Evolutionary conservation across 2,329 filamentous ascomycete species (phyloP).

Genomic region (Aspergillus phoenicis): DNA sequence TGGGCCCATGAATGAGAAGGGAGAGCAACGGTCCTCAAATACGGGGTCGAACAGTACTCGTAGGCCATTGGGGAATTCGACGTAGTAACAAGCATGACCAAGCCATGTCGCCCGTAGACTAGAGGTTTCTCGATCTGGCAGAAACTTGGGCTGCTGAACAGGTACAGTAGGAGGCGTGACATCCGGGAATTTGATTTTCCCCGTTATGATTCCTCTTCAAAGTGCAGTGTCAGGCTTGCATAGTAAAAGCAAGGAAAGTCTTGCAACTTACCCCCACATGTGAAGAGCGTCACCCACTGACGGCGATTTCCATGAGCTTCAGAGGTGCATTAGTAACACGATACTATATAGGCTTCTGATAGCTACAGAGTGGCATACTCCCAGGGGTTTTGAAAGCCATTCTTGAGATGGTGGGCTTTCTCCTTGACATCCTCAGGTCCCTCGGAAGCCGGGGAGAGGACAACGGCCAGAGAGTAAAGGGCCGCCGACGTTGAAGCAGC

Average conservation of each 20-base stretch:
- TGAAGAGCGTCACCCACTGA: conserved; percentile 1
- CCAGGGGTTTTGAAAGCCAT: conserved; percentile 50
- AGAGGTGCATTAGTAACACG: neutral
- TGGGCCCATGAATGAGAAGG: conserved; percentile 69
- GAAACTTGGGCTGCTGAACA: conserved; percentile 68
- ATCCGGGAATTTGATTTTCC: conserved; percentile 59
- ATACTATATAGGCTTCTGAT: neutral
- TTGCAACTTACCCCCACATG: conserved; percentile 22
- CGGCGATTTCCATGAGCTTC: conserved; percentile 27
- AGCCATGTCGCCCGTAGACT: conserved; percentile 87
- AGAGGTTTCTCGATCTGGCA: conserved; percentile 59
- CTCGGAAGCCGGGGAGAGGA: conserved; percentile 35
- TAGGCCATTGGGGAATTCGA: conserved; percentile 84
- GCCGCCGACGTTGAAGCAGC: conserved; percentile 38
- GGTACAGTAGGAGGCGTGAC: conserved; percentile 67
- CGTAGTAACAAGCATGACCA: conserved; percentile 89
- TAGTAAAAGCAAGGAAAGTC: neutral
- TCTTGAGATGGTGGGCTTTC: conserved; percentile 44
- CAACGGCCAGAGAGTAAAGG: conserved; percentile 46
- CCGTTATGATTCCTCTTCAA: conserved; percentile 40
- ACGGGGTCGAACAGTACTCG: conserved; percentile 93
- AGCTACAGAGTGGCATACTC: conserved; percentile 29
- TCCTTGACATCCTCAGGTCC: conserved; percentile 43
- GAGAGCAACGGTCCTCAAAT: conserved; percentile 84
- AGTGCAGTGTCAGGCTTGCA: neutral